Base-by-base conservation (phyloP, 345 rosid genomes). In the Arabis hirsuta region DNA sequence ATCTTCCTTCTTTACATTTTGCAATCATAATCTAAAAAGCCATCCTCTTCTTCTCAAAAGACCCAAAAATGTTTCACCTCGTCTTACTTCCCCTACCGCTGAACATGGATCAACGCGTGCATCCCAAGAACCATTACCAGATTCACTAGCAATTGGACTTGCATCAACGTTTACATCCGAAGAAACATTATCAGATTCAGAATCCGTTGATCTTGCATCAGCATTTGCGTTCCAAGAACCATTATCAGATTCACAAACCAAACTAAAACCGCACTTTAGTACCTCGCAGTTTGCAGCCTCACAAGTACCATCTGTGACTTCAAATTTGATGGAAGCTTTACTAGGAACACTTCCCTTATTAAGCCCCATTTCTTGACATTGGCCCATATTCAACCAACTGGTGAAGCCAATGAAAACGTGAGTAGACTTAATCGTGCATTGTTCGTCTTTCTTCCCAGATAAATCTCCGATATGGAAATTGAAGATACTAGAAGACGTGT, bases 401-500 rank as follows among this genome's bases (percentile, higher is more conserved):
- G 72, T 67, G 72, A 6, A 67, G 13, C 62, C 72, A 43, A 67
- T 67, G 19, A 67, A 67, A 1, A 67, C 62, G 0, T 67, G 72
- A 10, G 62, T 54, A 16, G 72, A 67, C 0, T 55, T 16, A 2
- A 67, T 10, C 2, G 13, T 67, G 43, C 47, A 26, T 54, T 42
- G 42, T 1, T 67, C 53, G 3, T 11, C 27, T 2, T 0, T 8
- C 29, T 12, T 2, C 51, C 39, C 62, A 4, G 71, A 67, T 41
- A 67, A 42, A 54, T 4, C 71, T 67, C 71, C 71, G 4, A 67
- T 4, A 10, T 27, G 27, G 52, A 4, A 67, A 7, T 41, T 54
- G 5, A 54, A 67, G 12, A 6, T 2, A 42, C 71, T 67, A n/a
- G 71, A 53, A 11, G 71, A 26, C 4, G 13, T 43, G 24, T 3